phyloP scores from a whole-genome alignment of 108 stramenopile genomes.

The Nannochloropsis granulata region DNA sequence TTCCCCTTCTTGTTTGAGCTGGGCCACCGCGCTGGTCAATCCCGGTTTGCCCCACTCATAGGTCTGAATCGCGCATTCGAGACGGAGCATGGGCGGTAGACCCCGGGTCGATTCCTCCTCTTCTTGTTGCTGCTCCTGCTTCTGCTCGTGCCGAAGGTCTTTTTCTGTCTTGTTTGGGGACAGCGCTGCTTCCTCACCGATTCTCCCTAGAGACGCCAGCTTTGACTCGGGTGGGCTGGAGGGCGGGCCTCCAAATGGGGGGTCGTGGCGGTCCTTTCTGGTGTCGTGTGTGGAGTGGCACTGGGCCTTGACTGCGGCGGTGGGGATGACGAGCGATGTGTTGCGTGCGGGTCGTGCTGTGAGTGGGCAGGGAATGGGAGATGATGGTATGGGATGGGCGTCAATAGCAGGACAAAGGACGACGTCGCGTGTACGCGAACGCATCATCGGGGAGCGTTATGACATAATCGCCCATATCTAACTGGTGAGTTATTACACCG shows the following conservation, averaged over 20 bases:
- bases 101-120: not conserved
- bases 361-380: too few species aligned
- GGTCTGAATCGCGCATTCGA: conserved; percentile 41
- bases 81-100: conserved; percentile 22
- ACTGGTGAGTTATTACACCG: too few species aligned
- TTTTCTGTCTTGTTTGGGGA: not conserved
- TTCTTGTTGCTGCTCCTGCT: not conserved
- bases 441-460: too few species aligned
- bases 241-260: not conserved
- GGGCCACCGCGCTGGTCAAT: conserved; percentile 29
- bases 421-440: too few species aligned
- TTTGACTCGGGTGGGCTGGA: not conserved
- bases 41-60: conserved; percentile 51
- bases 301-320: too few species aligned
- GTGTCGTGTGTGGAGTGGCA: too few species aligned
- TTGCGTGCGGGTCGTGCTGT: too few species aligned
- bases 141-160: not conserved
- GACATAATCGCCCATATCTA: too few species aligned
- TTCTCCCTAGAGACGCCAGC: not conserved
- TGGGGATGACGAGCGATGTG: too few species aligned
- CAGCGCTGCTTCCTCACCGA: not conserved
- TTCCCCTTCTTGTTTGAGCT: conserved; percentile 19
- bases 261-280: too few species aligned
- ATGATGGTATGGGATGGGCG: too few species aligned
- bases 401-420: too few species aligned